A percentile compares a stretch with the other conserved stretches of the same genome.
These are phyloP conservation scores for Vitis hybrid DNA, from an alignment of 177 flowering plant species.

Conservation along the genomic window DNA sequence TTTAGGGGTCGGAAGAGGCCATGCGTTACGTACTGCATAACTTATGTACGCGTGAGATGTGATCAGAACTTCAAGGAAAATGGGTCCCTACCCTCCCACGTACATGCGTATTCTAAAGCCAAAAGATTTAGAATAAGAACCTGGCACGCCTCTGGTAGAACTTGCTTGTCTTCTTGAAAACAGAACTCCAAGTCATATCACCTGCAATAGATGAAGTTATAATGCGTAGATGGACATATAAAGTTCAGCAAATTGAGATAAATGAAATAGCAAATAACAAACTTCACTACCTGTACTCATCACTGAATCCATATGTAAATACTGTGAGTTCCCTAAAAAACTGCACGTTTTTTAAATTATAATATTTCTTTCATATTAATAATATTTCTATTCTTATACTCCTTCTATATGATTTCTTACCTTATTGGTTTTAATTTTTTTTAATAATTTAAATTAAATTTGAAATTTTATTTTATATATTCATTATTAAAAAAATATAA, in stretches of 20 bases:
- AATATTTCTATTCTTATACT: too few species aligned
- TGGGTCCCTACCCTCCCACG: neutral
- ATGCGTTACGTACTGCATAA: slow-evolving; percentile 18
- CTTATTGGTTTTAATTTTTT: too few species aligned
- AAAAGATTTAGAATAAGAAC: slow-evolving; percentile 18
- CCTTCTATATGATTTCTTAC: too few species aligned
- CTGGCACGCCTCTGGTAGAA: slow-evolving; percentile 68
- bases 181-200: slow-evolving; percentile 33
- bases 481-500: too few species aligned
- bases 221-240: neutral
- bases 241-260: neutral
- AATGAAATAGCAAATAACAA: neutral
- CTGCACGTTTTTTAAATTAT: too few species aligned
- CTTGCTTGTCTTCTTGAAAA: slow-evolving; percentile 52
- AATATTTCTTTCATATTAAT: too few species aligned
- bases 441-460: too few species aligned
- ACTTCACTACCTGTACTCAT: slow-evolving; percentile 49
- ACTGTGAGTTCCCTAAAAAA: slow-evolving; percentile 11
- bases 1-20: slow-evolving; percentile 96
- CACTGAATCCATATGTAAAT: slow-evolving; percentile 54
- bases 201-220: neutral
- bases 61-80: neutral
- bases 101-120: neutral
- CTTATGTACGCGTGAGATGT: neutral
- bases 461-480: too few species aligned